phyloP scores from a whole-genome alignment of 345 rosid species.

The Isatis tinctoria region DNA sequence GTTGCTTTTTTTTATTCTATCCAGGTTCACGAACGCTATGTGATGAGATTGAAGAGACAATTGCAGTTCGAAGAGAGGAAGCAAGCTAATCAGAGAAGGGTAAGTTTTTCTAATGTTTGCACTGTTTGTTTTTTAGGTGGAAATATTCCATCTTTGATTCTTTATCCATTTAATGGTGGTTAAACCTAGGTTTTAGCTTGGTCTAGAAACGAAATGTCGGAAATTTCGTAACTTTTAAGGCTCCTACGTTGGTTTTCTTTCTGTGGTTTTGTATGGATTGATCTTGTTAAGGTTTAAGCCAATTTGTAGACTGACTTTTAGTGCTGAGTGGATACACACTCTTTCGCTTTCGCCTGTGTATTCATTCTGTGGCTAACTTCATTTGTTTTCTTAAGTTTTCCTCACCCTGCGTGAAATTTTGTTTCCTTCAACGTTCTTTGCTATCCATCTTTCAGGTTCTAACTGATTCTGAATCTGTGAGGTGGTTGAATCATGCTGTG shows the following conservation, averaged over 20 bases:
- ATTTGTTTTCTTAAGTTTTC: neutral
- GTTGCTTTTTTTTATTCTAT: neutral
- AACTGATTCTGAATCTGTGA: conserved; percentile 81
- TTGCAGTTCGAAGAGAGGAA: conserved; percentile 67
- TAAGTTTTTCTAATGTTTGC: conserved; percentile 16
- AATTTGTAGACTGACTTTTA: neutral
- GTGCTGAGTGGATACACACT: neutral
- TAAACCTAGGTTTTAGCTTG: neutral
- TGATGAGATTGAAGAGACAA: conserved; percentile 56
- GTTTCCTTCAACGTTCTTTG: neutral
- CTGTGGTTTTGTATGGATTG: neutral
- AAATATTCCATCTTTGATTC: neutral
- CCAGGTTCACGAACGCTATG: conserved; percentile 78
- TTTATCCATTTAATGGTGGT: neutral
- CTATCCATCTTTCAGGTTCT: conserved; percentile 41
- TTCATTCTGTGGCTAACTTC: neutral
- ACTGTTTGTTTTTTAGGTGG: neutral
- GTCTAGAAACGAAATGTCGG: neutral
- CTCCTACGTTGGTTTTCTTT: neutral
- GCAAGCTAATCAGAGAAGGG: conserved; percentile 78
- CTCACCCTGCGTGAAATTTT: neutral
- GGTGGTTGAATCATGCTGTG: conserved; percentile 88
- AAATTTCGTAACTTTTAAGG: neutral
- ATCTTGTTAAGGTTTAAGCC: neutral
- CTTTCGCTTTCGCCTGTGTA: neutral